Evolutionary conservation across 345 rosid species (phyloP).

Genomic region (Citrus sp.): DNA sequence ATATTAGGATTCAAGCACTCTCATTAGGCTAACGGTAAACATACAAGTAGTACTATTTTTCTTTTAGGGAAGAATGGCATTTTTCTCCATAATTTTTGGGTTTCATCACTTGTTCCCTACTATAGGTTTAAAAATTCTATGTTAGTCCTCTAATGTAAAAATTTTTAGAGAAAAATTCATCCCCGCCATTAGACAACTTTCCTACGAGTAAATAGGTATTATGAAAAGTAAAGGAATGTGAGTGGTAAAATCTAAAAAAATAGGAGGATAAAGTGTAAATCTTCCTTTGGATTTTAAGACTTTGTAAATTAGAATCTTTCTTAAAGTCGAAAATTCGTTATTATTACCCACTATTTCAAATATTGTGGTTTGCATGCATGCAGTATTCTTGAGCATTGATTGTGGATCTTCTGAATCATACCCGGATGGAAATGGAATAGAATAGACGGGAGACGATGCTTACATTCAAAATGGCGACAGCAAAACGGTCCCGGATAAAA

Average conservation of each 20-base stretch:
- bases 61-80: too few species aligned
- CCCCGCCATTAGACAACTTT: background rate
- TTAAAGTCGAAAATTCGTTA: background rate
- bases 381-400: background rate
- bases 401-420: background rate
- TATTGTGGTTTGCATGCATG: background rate
- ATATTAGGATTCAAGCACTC: background rate
- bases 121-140: background rate
- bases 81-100: too few species aligned
- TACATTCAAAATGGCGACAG: background rate
- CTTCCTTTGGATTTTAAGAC: too few species aligned
- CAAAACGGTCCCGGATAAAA: background rate
- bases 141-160: background rate
- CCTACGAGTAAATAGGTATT: too few species aligned
- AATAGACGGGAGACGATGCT: conserved; percentile 9
- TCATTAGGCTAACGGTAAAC: background rate
- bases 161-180: background rate
- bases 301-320: too few species aligned
- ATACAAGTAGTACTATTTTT: too few species aligned
- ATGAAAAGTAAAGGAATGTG: too few species aligned
- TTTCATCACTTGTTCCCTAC: background rate
- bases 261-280: background rate
- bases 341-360: background rate
- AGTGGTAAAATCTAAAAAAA: background rate
- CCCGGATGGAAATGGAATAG: background rate